Conservation (phyloP, 441 rosid species). For the Aquilaria agallochum region DNA sequence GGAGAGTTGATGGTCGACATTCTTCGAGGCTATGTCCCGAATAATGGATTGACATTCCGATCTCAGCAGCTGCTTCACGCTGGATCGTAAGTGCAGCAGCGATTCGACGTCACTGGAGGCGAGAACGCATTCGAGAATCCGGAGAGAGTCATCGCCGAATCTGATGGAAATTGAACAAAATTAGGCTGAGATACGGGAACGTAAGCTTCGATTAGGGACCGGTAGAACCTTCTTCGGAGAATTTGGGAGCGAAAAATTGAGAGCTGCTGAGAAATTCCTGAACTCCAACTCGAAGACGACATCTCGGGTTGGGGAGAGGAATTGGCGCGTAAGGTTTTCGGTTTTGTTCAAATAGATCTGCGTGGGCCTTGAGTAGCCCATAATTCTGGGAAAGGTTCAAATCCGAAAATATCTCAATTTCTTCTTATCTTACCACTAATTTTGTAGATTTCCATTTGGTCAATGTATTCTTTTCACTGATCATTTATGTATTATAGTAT, state of each 20-base stretch:
- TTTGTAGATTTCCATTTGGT: no score
- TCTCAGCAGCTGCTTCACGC: slow-evolving; percentile 45
- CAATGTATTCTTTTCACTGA: no score
- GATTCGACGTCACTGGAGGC: slow-evolving; percentile 49
- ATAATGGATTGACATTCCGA: slow-evolving; percentile 35
- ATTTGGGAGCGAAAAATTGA: slow-evolving; percentile 45
- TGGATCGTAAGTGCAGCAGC: slow-evolving; percentile 30
- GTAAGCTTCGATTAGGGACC: slow-evolving; percentile 3
- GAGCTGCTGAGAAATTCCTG: slow-evolving; percentile 24
- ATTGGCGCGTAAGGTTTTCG: slow-evolving; percentile 19
- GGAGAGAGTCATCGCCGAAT: slow-evolving; percentile 53
- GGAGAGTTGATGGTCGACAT: slow-evolving; percentile 47
- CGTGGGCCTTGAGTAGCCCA: background rate
- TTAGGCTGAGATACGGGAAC: slow-evolving; percentile 1
- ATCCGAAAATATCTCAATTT: no score
- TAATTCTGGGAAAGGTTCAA: no score
- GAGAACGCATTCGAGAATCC: slow-evolving; percentile 45
- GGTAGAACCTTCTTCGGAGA: slow-evolving; percentile 36
- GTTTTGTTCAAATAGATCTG: background rate
- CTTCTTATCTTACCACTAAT: no score
- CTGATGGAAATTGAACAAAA: slow-evolving; percentile 26
- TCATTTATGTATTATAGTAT: no score
- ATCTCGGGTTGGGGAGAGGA: slow-evolving; percentile 13
- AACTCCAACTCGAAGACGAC: slow-evolving; percentile 19
- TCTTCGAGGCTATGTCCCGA: slow-evolving; percentile 32